phyloP scores from a whole-genome alignment of 768 basidiomycete species.

The Kwoniella sp. region DNA sequence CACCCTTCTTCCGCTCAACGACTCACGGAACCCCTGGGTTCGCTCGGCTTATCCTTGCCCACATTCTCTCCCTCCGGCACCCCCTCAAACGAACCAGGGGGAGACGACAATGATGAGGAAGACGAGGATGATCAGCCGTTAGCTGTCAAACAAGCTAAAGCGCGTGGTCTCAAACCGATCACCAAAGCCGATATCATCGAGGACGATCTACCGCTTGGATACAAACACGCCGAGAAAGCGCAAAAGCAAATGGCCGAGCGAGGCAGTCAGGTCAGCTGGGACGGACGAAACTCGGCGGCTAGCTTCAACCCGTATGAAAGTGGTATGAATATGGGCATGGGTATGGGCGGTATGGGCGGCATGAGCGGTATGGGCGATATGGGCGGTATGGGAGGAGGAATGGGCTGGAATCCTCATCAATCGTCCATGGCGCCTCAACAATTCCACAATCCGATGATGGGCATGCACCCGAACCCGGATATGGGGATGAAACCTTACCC shows the following conservation, averaged over 20 bases:
- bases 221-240: constrained; percentile 41
- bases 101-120: constrained; percentile 19
- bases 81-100: background rate
- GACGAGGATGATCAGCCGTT: constrained; percentile 54
- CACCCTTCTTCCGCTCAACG: constrained; percentile 3
- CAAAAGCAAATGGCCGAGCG: constrained; percentile 20
- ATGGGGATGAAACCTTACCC: constrained; percentile 7
- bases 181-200: constrained; percentile 31
- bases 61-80: background rate
- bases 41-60: constrained; percentile 8
- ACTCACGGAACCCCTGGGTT: constrained; percentile 5
- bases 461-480: background rate
- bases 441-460: background rate
- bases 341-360: background rate
- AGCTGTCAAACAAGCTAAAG: constrained; percentile 29
- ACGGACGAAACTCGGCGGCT: background rate
- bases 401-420: background rate
- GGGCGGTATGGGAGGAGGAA: no score
- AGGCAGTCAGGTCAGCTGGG: background rate
- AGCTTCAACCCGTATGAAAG: constrained; percentile 1
- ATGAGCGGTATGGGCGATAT: no score
- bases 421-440: background rate
- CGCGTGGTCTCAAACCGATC: constrained; percentile 17
- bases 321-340: constrained; percentile 14
- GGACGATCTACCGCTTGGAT: constrained; percentile 53